phyloP scores from a whole-genome alignment of 1,139 yeast species.

The Pneumocystis murina region DNA sequence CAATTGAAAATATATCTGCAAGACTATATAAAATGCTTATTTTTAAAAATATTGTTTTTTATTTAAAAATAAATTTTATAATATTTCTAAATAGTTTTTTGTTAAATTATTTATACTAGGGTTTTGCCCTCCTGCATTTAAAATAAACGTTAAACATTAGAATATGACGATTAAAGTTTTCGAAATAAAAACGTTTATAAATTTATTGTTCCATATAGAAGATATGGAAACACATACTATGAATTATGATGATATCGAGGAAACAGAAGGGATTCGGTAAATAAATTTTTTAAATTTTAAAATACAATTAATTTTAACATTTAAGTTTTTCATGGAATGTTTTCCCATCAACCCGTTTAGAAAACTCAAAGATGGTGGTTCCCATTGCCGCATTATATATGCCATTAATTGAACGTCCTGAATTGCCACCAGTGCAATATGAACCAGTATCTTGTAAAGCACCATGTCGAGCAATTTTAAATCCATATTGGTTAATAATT shows the following conservation, averaged over 20 bases:
- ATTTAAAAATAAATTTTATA: not conserved
- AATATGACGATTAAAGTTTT: not conserved
- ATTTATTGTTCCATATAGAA: conserved; percentile 1
- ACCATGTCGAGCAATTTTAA: conserved; percentile 71
- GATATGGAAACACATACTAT: conserved; percentile 3
- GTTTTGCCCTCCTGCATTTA: not conserved
- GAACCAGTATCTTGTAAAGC: conserved; percentile 82
- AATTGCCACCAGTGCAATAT: conserved; percentile 65
- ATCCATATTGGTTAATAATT: conserved; percentile 44
- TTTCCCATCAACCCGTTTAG: conserved; percentile 76
- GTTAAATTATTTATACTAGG: not conserved
- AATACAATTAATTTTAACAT: conserved; percentile 29
- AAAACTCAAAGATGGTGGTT: conserved; percentile 81
- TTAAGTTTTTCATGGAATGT: conserved; percentile 83
- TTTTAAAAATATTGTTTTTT: not conserved
- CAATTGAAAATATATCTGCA: not conserved
- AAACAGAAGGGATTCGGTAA: conserved; percentile 33
- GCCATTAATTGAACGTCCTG: conserved; percentile 70
- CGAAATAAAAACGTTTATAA: not conserved
- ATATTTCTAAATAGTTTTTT: not conserved
- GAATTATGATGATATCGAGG: conserved; percentile 80
- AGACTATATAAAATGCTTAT: not conserved
- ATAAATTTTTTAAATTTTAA: not conserved
- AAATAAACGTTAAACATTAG: not conserved
- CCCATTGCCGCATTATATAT: conserved; percentile 92